Evolutionary conservation across 805 yeast genomes (phyloP).

Genomic region (Jamesozyma spencerorum): DNA sequence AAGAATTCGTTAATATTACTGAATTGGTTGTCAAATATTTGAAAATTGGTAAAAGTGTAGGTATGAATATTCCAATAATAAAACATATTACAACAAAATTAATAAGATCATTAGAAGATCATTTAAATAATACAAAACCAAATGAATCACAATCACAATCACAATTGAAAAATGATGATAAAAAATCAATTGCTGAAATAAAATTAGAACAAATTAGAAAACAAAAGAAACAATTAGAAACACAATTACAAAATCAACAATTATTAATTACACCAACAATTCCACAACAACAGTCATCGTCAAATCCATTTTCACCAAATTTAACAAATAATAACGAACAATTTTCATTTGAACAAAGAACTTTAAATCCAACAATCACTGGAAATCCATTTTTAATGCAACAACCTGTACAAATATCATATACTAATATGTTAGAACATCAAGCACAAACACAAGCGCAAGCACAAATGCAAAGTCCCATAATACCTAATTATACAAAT

Average conservation of each 20-base stretch:
- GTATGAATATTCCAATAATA: constrained; percentile 87
- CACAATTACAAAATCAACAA: constrained; percentile 26
- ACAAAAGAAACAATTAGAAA: constrained; percentile 25
- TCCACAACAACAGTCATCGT: constrained; percentile 20
- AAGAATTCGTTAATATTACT: constrained; percentile 75
- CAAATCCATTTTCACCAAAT: constrained; percentile 26
- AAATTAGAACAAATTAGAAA: constrained; percentile 28
- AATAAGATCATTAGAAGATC: constrained; percentile 78
- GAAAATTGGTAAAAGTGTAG: constrained; percentile 86
- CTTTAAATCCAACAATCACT: constrained; percentile 12
- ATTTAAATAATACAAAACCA: constrained; percentile 57
- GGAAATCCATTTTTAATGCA: constrained; percentile 18
- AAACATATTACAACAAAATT: constrained; percentile 95
- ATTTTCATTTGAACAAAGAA: constrained; percentile 15
- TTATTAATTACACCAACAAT: constrained; percentile 22
- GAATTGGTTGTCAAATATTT: constrained; percentile 79
- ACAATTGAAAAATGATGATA: background rate
- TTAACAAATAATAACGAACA: constrained; percentile 20
- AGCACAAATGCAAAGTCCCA: background rate
- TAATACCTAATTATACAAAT: background rate
- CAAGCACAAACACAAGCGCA: constrained; percentile 13
- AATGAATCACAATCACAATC: constrained; percentile 30
- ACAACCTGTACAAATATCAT: constrained; percentile 7
- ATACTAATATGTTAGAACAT: background rate
- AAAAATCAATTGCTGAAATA: constrained; percentile 23